These are phyloP conservation scores for Wickerhamiella musiphila DNA, from an alignment of 805 yeast species.

Conservation along the genomic window DNA sequence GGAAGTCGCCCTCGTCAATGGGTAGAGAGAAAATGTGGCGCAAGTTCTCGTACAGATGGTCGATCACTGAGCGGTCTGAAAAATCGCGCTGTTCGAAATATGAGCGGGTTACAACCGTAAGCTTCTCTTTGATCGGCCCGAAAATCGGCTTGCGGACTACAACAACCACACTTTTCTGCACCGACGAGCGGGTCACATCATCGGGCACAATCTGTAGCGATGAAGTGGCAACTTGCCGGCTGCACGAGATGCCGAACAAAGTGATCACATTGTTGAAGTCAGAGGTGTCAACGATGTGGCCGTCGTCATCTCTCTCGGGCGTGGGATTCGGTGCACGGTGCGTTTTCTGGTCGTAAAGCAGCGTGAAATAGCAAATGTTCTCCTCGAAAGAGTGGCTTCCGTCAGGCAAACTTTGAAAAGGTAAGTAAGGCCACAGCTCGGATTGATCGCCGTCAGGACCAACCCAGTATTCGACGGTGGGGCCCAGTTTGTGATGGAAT, in stretches of 20 bases:
- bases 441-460: slow-evolving; percentile 29
- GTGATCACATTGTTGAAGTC: slow-evolving; percentile 36
- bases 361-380: slow-evolving; percentile 78
- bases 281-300: slow-evolving; percentile 24
- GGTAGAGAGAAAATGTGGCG: slow-evolving; percentile 21
- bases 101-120: slow-evolving; percentile 74
- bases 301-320: slow-evolving; percentile 24
- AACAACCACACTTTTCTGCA: slow-evolving; percentile 81
- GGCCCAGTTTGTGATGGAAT: slow-evolving; percentile 84
- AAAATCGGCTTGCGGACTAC: slow-evolving; percentile 76
- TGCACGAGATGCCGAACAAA: slow-evolving; percentile 88
- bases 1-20: slow-evolving; percentile 39
- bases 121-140: slow-evolving; percentile 68
- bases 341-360: slow-evolving; percentile 45
- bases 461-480: slow-evolving; percentile 86
- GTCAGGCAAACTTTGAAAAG: slow-evolving; percentile 92
- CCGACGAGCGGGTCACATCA: slow-evolving; percentile 68
- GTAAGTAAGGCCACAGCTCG: slow-evolving; percentile 63
- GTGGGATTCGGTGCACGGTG: slow-evolving; percentile 29
- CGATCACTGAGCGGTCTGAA: slow-evolving; percentile 48
- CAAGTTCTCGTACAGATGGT: slow-evolving; percentile 48
- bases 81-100: slow-evolving; percentile 72
- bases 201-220: slow-evolving; percentile 32
- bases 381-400: slow-evolving; percentile 91
- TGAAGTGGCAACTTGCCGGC: slow-evolving; percentile 56